phyloP scores from a whole-genome alignment of 495 filamentous ascomycete species.

The Bacidia rubella region DNA sequence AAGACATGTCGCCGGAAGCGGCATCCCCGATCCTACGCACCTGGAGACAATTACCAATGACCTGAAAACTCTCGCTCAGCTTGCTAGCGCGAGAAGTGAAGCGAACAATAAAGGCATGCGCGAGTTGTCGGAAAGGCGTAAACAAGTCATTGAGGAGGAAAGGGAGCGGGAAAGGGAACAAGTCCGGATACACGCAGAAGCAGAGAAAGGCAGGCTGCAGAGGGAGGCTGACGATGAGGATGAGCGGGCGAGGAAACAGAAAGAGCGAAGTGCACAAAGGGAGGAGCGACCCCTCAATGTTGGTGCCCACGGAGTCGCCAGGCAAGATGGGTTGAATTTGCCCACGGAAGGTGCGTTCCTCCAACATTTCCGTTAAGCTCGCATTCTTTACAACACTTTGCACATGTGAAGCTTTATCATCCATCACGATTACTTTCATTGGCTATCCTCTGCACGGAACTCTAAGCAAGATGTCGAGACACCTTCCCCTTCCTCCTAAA shows the following conservation, averaged over 20 bases:
- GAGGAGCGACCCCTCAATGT: slow-evolving; percentile 46
- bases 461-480: too few species aligned
- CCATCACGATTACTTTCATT: background rate
- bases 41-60: slow-evolving; percentile 55
- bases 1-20: slow-evolving; percentile 42
- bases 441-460: too few species aligned
- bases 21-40: slow-evolving; percentile 61
- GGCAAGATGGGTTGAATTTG: slow-evolving; percentile 49
- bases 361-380: background rate
- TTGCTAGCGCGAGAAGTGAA: slow-evolving; percentile 48
- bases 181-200: slow-evolving; percentile 30
- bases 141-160: slow-evolving; percentile 42
- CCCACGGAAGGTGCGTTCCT: slow-evolving; percentile 46
- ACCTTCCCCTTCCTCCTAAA: too few species aligned
- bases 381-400: background rate
- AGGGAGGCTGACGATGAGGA: slow-evolving; percentile 32
- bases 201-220: slow-evolving; percentile 29
- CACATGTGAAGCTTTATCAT: too few species aligned
- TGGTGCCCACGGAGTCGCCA: slow-evolving; percentile 49
- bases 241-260: slow-evolving; percentile 37
- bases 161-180: slow-evolving; percentile 25
- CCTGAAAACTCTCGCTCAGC: slow-evolving; percentile 48
- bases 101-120: slow-evolving; percentile 63
- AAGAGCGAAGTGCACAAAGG: slow-evolving; percentile 34
- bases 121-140: slow-evolving; percentile 49